These are phyloP conservation scores for Haplosporangium sp. DNA, from an alignment of 371 early-diverging fungal species.

Conservation along the genomic window DNA sequence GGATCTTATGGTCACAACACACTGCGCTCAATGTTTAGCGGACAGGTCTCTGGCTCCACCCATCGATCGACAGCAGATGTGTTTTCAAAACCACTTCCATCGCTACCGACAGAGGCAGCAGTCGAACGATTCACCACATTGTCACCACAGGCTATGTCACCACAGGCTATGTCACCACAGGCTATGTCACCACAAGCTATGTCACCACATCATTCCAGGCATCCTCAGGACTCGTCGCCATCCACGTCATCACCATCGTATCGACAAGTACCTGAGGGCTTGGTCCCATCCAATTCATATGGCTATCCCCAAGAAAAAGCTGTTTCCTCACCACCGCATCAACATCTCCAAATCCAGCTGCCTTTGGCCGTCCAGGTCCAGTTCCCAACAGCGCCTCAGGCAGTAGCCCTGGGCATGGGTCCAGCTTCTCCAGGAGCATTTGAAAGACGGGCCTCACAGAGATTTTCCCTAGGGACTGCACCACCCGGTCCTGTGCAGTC, in stretches of 20 bases:
- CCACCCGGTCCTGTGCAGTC: background rate
- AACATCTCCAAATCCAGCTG: constrained; percentile 16
- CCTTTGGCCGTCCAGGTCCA: constrained; percentile 12
- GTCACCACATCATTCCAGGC: background rate
- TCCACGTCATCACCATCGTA: background rate
- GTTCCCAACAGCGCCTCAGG: constrained; percentile 30
- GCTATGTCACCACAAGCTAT: background rate
- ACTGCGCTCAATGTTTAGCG: constrained; percentile 1
- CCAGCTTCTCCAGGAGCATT: constrained; percentile 23
- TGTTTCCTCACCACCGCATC: background rate
- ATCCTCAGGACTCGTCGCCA: background rate
- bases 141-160: background rate
- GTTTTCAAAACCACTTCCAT: constrained; percentile 10
- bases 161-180: background rate
- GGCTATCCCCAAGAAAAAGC: constrained; percentile 26
- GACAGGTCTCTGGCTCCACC: constrained; percentile 7
- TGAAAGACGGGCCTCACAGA: background rate
- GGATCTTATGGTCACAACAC: constrained; percentile 3
- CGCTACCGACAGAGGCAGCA: background rate
- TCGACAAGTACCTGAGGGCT: background rate
- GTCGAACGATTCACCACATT: background rate
- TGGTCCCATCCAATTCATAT: background rate
- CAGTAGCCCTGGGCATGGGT: constrained; percentile 30
- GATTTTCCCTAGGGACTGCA: background rate
- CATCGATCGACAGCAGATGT: background rate